Percentiles rank a stretch among this genome's conserved stretches.
phyloP scores from a whole-genome alignment of 2,329 filamentous ascomycete species.

The Neobulgaria alba region DNA sequence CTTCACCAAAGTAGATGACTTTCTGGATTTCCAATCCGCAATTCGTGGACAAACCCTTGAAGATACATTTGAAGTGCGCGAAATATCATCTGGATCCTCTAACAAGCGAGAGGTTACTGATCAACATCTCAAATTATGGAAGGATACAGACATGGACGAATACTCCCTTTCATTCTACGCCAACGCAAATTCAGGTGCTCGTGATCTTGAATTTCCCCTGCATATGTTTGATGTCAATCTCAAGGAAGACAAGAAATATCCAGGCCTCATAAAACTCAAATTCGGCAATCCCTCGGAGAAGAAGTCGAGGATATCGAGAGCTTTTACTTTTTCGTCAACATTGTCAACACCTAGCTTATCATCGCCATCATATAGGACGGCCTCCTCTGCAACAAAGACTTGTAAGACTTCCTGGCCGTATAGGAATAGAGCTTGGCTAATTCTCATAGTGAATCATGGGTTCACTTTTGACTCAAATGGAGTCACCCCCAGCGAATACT shows the following conservation, averaged over 20 bases:
- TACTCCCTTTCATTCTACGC: constrained; percentile 2
- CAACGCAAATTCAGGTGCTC: not conserved
- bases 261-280: not conserved
- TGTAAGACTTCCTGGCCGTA: not conserved
- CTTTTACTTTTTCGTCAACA: too few relatives aligned
- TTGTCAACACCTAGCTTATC: too few relatives aligned
- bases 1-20: constrained; percentile 1
- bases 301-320: not conserved
- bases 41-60: constrained; percentile 1
- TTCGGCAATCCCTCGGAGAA: not conserved
- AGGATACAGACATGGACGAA: not conserved
- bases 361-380: constrained; percentile 1
- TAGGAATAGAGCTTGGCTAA: not conserved
- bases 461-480: not conserved
- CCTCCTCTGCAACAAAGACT: not conserved
- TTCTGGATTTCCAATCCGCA: constrained; percentile 2
- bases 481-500: not conserved
- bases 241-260: not conserved
- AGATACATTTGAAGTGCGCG: constrained; percentile 1
- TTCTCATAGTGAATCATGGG: not conserved
- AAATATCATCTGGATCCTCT: not conserved
- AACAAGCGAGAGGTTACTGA: not conserved
- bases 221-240: constrained; percentile 1
- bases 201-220: constrained; percentile 3
- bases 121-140: constrained; percentile 4